These are phyloP conservation scores for Tricladium varicosporioides DNA, from an alignment of 2,329 filamentous ascomycete species.

Conservation along the genomic window DNA sequence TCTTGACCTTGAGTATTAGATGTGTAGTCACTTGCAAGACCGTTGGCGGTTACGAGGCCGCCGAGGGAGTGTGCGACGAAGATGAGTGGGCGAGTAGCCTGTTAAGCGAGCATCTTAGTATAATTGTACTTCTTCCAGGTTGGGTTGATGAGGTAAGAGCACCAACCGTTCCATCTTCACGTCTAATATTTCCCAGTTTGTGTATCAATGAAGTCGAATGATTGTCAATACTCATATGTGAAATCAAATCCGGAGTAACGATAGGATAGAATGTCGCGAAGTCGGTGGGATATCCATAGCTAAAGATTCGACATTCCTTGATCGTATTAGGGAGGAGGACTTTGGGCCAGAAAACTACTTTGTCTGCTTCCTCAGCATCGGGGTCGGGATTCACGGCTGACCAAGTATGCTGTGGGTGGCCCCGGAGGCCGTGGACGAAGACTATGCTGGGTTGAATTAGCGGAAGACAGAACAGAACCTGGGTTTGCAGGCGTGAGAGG, in stretches of 20 bases:
- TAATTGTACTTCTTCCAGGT: background rate
- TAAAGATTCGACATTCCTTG: background rate
- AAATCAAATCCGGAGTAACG: background rate
- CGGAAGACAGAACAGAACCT: no score
- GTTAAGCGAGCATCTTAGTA: no score
- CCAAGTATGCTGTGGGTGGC: background rate
- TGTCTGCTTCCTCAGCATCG: background rate
- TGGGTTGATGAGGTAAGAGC: background rate
- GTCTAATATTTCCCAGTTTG: background rate
- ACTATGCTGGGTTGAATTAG: no score
- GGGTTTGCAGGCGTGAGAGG: no score
- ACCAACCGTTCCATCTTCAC: background rate
- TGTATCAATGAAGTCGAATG: background rate
- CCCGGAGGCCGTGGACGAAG: background rate
- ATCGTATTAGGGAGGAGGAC: background rate
- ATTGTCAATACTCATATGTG: background rate
- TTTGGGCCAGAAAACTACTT: background rate
- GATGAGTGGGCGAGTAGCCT: conserved; percentile 26
- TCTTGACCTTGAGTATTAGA: background rate
- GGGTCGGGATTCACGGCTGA: background rate
- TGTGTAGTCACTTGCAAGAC: background rate
- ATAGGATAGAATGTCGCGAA: conserved; percentile 1
- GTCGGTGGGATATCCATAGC: background rate
- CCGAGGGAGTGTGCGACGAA: conserved; percentile 40
- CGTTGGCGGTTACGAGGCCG: conserved; percentile 35